phyloP scores from a whole-genome alignment of 1,139 yeast species.

The Zygosaccharomyces sapae region DNA sequence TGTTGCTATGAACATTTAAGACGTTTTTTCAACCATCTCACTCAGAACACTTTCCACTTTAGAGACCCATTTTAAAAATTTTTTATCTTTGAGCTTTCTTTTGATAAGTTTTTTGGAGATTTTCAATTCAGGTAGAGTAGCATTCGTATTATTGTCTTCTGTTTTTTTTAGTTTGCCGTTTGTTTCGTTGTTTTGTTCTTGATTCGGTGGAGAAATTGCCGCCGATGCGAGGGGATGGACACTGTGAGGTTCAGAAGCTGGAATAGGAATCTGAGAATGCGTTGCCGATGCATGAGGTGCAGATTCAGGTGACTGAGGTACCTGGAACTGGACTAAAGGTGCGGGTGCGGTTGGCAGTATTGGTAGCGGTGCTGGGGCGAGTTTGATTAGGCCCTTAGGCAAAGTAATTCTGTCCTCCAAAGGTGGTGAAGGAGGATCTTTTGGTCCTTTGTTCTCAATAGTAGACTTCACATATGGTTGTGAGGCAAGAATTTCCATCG shows the following conservation, averaged over 20 bases:
- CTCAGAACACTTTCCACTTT: conserved; percentile 12
- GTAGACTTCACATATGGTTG: background rate
- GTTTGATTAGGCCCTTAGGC: background rate
- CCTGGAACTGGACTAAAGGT: background rate
- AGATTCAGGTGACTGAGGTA: background rate
- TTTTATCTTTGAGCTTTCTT: conserved; percentile 26
- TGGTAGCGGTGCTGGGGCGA: background rate
- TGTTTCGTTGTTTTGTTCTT: background rate
- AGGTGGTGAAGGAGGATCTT: background rate
- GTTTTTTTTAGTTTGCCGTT: background rate
- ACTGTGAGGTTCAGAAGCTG: background rate
- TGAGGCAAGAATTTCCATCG: background rate
- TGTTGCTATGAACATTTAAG: conserved; percentile 2
- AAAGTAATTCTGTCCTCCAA: background rate
- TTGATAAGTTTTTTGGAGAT: conserved; percentile 24
- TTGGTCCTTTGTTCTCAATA: background rate
- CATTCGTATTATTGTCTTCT: background rate
- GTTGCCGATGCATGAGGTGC: background rate
- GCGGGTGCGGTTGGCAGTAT: background rate
- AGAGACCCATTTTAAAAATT: conserved; percentile 31
- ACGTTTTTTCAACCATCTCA: conserved; percentile 5
- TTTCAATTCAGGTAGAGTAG: conserved; percentile 8
- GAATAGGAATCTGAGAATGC: background rate
- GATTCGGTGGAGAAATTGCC: background rate
- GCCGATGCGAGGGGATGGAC: background rate